Evolutionary conservation across 225 moss, liverwort and hornwort species (phyloP).

Genomic region (Climacium dendroides): DNA sequence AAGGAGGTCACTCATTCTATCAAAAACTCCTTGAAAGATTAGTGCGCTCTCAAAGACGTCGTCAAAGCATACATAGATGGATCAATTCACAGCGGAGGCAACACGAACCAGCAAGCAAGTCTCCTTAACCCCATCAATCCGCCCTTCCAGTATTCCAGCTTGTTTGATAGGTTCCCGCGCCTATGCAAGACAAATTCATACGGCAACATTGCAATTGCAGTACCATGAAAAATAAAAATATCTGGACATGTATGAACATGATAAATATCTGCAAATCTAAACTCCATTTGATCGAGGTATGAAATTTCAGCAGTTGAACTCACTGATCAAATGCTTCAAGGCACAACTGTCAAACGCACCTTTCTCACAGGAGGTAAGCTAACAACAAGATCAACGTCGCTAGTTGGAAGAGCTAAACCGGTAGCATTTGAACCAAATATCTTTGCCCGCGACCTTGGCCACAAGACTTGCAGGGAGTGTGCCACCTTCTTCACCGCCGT

Average conservation of each 20-base stretch:
- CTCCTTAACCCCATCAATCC: constrained; percentile 85
- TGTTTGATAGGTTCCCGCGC: constrained; percentile 84
- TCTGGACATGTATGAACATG: not conserved
- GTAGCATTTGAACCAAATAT: constrained; percentile 92
- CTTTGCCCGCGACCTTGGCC: constrained; percentile 81
- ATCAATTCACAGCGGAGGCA: not conserved
- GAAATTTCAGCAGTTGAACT: not conserved
- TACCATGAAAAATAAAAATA: not conserved
- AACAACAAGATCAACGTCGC: constrained; percentile 88
- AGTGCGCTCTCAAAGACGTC: not conserved
- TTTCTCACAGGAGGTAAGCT: constrained; percentile 88
- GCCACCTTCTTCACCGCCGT: constrained; percentile 85
- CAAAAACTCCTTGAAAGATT: not conserved
- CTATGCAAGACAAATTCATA: not conserved
- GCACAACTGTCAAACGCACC: constrained; percentile 23
- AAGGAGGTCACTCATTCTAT: not conserved
- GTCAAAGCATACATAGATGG: not conserved
- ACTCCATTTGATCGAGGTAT: not conserved
- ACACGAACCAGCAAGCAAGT: constrained; percentile 73
- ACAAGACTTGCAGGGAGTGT: constrained; percentile 83
- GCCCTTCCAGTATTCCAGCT: constrained; percentile 93
- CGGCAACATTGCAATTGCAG: not conserved
- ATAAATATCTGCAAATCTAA: not conserved
- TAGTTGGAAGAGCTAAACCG: constrained; percentile 85
- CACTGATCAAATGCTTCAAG: not conserved